phyloP scores from a whole-genome alignment of 768 basidiomycete genomes.

The Arthromyces matolae region DNA sequence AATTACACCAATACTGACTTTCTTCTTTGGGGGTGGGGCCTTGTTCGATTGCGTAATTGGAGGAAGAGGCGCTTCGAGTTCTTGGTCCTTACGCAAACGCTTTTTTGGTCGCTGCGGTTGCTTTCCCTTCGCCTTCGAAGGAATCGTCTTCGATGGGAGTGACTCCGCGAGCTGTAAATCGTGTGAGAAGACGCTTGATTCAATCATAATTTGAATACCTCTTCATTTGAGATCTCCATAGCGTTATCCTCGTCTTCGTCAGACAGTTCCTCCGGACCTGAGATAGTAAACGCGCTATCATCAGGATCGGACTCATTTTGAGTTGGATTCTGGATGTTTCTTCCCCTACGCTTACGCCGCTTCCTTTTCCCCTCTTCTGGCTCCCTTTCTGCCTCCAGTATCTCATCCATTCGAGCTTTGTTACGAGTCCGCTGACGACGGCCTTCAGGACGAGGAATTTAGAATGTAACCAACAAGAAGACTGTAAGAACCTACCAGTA shows the following conservation, averaged over 20 bases:
- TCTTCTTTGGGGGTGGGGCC: not conserved
- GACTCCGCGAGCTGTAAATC: not conserved
- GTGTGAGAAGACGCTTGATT: not conserved
- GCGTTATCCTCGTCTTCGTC: not conserved
- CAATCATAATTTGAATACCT: not conserved
- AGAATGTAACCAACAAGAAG: not conserved
- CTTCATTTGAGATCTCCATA: not conserved
- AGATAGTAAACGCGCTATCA: not conserved
- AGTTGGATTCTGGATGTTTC: not conserved
- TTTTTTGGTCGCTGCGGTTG: not conserved
- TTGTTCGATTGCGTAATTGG: not conserved
- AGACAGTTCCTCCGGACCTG: not conserved
- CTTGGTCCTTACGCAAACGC: not conserved
- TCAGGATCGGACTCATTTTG: not conserved
- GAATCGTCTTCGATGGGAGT: constrained; percentile 1
- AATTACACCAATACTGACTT: not conserved
- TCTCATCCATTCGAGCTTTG: not conserved
- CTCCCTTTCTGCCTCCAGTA: not conserved
- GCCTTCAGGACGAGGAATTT: not conserved
- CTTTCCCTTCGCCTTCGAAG: not conserved
- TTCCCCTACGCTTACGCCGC: not conserved
- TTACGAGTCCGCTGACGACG: not conserved
- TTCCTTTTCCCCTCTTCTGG: not conserved
- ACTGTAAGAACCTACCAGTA: not conserved
- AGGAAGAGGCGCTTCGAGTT: not conserved